Evolutionary conservation across 306 rosid species (phyloP), one percentile per base, ranked within the genome.

Genomic region (Astragalus glycyphyllos): DNA sequence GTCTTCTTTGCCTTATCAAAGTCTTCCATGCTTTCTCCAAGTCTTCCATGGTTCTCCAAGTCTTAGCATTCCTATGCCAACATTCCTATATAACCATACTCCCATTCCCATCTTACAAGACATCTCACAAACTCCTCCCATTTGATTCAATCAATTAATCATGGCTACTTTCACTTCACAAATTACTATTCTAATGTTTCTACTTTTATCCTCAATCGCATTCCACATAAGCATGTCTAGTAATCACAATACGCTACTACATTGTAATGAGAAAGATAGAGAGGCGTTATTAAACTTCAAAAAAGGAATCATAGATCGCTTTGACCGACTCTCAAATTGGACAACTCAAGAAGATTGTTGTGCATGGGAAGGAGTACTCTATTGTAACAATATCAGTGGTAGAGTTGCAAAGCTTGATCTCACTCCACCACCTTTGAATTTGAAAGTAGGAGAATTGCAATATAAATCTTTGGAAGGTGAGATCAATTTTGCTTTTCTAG

Each of bases 281-380:
- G 7, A 0, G 41, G 9, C 41, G 8, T 41, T 65, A 0, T 23
- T 46, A 29, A 29, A 12, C 17, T 67, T 50, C 35, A 67, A 49
- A 34, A 40, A 15, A 15, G 61, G 61, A 3, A 4, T 49, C 8
- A 16, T 15, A 0, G 61, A 68, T 68, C 49, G 1, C 15, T 34
- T 0, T 0, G 20, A 35, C 11, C 2, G 0, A 0, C 35, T 63
- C 4, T 20, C 34, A 40, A 37, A 37, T 14, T 74, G 72, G 72
- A 40, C 31, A 2, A 41, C 2, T 31, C 7, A 41, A 53, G 4
- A 74, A 29, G 57, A 74, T 16, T 74, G 78, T 14, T 74, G 72
- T 53, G 12, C 26, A 10, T 53, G 78, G 78, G 1, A 29, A 40
- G 65, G 72, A 74, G 48, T 74, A 3, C n/a, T n/a, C n/a, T 38